Evolutionary conservation across 2,329 filamentous ascomycete species (phyloP).

Genomic region (Aspergillus fumigatus): DNA sequence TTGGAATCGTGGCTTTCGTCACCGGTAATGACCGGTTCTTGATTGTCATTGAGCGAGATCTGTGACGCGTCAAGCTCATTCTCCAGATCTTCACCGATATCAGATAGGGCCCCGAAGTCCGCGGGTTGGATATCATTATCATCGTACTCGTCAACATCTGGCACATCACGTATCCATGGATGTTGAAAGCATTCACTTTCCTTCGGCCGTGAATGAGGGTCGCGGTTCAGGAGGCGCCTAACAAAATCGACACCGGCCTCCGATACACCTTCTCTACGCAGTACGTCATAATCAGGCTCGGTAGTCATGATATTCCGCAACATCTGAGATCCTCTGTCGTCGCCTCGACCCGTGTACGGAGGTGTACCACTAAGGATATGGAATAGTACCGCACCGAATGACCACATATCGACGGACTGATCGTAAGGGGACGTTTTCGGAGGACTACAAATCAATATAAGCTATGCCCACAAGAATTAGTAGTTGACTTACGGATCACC

Average conservation of each 20-base stretch:
- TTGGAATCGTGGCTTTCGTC: slow-evolving; percentile 30
- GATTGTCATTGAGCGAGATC: slow-evolving; percentile 55
- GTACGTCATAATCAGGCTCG: slow-evolving; percentile 60
- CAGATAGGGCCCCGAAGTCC: slow-evolving; percentile 31
- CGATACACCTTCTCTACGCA: slow-evolving; percentile 59
- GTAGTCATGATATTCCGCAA: slow-evolving; percentile 78
- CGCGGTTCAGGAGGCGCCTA: slow-evolving; percentile 71
- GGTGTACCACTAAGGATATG: slow-evolving; percentile 74
- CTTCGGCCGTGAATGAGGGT: slow-evolving; percentile 71
- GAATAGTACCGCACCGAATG: slow-evolving; percentile 86
- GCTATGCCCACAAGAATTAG: neutral
- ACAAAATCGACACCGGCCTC: slow-evolving; percentile 69
- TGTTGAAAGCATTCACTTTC: slow-evolving; percentile 66
- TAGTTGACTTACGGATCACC: slow-evolving; percentile 39
- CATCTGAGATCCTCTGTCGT: slow-evolving; percentile 73
- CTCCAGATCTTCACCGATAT: slow-evolving; percentile 36
- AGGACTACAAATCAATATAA: slow-evolving; percentile 33
- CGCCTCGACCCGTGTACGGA: slow-evolving; percentile 74
- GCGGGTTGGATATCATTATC: slow-evolving; percentile 58
- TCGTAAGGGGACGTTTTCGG: slow-evolving; percentile 65
- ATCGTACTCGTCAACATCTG: slow-evolving; percentile 57
- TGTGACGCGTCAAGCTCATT: slow-evolving; percentile 55
- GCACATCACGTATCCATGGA: slow-evolving; percentile 63
- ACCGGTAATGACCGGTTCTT: slow-evolving; percentile 29
- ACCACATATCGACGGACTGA: slow-evolving; percentile 95